A percentile compares a stretch with the other conserved stretches of the same genome.
Conservation (phyloP, 441 rosid species). For the Theobroma grandiflorum region DNA sequence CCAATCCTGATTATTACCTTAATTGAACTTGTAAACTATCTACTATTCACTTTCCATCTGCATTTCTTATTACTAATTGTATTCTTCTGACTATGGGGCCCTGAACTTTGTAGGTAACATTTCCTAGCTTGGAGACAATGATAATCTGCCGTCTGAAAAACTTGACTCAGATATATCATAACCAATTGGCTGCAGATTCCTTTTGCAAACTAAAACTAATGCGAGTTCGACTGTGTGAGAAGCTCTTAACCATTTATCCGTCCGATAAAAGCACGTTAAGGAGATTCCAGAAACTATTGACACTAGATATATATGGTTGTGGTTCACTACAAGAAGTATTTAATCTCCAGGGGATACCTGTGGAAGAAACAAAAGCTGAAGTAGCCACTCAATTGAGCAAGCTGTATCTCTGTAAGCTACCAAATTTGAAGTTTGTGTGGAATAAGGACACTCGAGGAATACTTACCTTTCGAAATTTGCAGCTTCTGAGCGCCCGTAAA, state of each 20-base stretch:
- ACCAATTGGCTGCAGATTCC: not conserved
- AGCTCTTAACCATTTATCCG: not conserved
- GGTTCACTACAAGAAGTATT: conserved; percentile 33
- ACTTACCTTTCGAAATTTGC: conserved; percentile 25
- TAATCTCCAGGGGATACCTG: not conserved
- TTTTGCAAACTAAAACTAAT: conserved; percentile 1
- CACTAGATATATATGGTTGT: not conserved
- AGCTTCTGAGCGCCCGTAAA: accelerated
- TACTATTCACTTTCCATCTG: no score
- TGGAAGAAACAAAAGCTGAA: not conserved
- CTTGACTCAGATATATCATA: conserved; percentile 1
- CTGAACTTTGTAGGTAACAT: not conserved
- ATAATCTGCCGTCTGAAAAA: not conserved
- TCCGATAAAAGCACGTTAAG: not conserved
- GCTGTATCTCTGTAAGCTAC: not conserved
- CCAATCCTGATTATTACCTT: no score
- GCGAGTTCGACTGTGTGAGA: not conserved
- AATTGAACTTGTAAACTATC: no score
- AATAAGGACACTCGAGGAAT: conserved; percentile 18
- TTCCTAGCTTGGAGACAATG: conserved; percentile 27
- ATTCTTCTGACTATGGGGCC: not conserved
- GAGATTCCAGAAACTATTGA: not conserved
- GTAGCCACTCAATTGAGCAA: no score
- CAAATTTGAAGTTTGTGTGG: conserved; percentile 38
- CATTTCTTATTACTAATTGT: not conserved